Evolutionary conservation across 2,329 filamentous ascomycete genomes (phyloP).

Genomic region (Sporothrix luriei): DNA sequence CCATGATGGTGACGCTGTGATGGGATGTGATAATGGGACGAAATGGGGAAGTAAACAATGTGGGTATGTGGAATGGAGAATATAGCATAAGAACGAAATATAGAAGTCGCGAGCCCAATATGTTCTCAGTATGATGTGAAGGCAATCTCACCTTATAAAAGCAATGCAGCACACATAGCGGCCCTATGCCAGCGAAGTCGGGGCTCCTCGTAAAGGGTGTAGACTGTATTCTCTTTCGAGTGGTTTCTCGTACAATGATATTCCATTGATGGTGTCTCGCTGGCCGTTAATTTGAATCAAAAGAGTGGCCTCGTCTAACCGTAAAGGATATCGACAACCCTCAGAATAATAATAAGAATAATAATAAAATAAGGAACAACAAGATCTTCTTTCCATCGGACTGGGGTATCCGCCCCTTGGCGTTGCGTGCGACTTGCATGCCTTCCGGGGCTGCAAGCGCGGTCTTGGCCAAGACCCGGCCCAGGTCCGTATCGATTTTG

Average conservation of each 20-base stretch:
- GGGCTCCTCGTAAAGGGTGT: no score
- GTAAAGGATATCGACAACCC: background rate
- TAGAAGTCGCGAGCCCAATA: no score
- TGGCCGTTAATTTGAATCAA: background rate
- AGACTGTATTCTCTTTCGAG: background rate
- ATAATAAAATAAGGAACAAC: background rate
- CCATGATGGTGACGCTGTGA: background rate
- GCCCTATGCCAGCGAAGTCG: no score
- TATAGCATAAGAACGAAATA: no score
- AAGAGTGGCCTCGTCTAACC: background rate
- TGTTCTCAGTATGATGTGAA: no score
- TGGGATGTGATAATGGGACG: no score
- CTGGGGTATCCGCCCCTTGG: constrained; percentile 12
- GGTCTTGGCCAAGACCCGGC: constrained; percentile 5
- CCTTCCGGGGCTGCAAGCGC: constrained; percentile 13
- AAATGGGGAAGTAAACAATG: no score
- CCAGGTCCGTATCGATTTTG: background rate
- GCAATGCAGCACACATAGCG: no score
- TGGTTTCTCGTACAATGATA: background rate
- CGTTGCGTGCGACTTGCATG: constrained; percentile 9
- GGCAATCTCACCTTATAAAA: no score
- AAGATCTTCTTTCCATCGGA: background rate
- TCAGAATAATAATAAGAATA: background rate
- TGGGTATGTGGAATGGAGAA: no score
- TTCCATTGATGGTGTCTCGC: background rate